These are phyloP conservation scores for Sclerotinia sclerotiorum DNA, from an alignment of 2,329 filamentous ascomycete genomes.

Conservation along the genomic window DNA sequence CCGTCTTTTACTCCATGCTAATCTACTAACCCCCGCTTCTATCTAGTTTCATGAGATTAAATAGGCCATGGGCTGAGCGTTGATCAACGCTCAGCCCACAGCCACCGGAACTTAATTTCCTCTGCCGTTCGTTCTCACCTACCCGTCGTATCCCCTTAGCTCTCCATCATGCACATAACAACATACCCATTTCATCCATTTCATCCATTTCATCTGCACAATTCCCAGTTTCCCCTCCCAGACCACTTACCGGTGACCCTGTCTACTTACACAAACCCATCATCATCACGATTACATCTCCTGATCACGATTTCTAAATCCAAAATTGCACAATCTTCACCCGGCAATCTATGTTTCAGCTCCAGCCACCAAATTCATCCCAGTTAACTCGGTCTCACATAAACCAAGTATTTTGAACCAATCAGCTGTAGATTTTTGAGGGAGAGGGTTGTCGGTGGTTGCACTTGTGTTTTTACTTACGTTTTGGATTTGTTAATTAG, in stretches of 20 bases:
- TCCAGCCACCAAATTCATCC: background rate
- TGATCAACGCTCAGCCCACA: background rate
- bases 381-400: background rate
- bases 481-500: background rate
- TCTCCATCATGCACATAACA: too few relatives aligned
- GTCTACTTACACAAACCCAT: background rate
- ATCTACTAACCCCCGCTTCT: too few relatives aligned
- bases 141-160: too few relatives aligned
- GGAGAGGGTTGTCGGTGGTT: background rate
- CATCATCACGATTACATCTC: background rate
- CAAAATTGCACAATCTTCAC: background rate
- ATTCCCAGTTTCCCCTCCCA: background rate
- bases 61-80: too few relatives aligned
- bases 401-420: background rate
- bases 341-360: slow-evolving; percentile 1
- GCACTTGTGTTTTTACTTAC: background rate
- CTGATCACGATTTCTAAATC: background rate
- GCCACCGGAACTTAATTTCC: background rate
- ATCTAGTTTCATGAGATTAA: background rate
- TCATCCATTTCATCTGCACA: too few relatives aligned
- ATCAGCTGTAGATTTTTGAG: background rate
- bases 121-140: too few relatives aligned
- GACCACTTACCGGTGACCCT: background rate
- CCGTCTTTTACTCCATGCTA: background rate
- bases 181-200: too few relatives aligned